Evolutionary conservation across 371 early-diverging fungal genomes (phyloP).

Genomic region (Coemansia sp.): DNA sequence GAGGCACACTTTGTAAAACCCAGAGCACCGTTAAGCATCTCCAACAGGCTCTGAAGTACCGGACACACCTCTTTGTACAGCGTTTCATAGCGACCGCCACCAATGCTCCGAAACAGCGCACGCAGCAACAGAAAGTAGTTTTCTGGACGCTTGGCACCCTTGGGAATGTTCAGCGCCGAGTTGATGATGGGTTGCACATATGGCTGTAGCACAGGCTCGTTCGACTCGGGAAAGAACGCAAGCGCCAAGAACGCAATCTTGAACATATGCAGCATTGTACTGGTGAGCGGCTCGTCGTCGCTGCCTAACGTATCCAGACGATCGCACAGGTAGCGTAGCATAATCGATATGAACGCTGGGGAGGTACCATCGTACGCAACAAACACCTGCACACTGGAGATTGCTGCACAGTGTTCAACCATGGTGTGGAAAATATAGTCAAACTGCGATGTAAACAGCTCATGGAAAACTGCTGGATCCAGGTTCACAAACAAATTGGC

Average conservation of each 20-base stretch:
- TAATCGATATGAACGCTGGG: constrained; percentile 50
- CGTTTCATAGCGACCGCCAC: constrained; percentile 71
- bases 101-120: constrained; percentile 88
- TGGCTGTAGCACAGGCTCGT: constrained; percentile 87
- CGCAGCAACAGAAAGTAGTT: constrained; percentile 92
- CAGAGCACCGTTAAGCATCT: constrained; percentile 81
- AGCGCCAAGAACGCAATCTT: constrained; percentile 93
- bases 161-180: constrained; percentile 79
- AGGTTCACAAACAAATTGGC: constrained; percentile 81
- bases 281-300: constrained; percentile 69
- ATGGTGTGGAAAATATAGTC: constrained; percentile 81
- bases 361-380: constrained; percentile 70
- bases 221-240: constrained; percentile 86
- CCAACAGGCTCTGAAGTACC: constrained; percentile 83
- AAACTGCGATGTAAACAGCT: constrained; percentile 88
- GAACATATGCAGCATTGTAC: constrained; percentile 86
- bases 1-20: constrained; percentile 72
- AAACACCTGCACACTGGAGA: constrained; percentile 88
- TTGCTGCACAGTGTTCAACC: constrained; percentile 73
- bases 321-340: constrained; percentile 51
- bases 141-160: constrained; percentile 80
- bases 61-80: constrained; percentile 93
- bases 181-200: constrained; percentile 87
- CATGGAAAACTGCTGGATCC: constrained; percentile 93
- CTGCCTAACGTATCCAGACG: constrained; percentile 81